Evolutionary conservation across 1,284 basidiomycete genomes (phyloP).

Genomic region (Sporisorium graminicola): DNA sequence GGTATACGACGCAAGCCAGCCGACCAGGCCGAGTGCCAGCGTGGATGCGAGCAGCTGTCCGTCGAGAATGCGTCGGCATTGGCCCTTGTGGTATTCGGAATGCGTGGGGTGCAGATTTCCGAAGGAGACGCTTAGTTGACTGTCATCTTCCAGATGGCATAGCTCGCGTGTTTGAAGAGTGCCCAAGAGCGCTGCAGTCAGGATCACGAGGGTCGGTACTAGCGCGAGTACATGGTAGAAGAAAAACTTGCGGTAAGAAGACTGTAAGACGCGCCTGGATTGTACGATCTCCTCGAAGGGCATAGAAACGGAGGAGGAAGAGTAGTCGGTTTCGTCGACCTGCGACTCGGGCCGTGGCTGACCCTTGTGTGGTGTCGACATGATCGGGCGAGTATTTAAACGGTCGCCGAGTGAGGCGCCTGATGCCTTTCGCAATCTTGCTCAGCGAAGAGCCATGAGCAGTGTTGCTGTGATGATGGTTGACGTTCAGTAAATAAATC

Average conservation of each 20-base stretch:
- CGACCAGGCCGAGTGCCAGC: slow-evolving; percentile 34
- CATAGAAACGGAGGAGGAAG: slow-evolving; percentile 26
- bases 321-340: slow-evolving; percentile 18
- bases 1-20: slow-evolving; percentile 47
- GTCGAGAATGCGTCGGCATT: slow-evolving; percentile 41
- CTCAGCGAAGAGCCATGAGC: slow-evolving; percentile 1
- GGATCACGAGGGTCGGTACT: slow-evolving; percentile 24
- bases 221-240: slow-evolving; percentile 28
- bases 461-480: slow-evolving; percentile 2
- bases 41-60: slow-evolving; percentile 33
- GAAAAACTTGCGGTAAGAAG: slow-evolving; percentile 38
- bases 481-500: background rate
- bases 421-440: no score
- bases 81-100: slow-evolving; percentile 29
- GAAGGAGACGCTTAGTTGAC: background rate
- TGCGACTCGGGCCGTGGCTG: background rate
- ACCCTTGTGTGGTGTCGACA: slow-evolving; percentile 8
- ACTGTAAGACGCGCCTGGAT: slow-evolving; percentile 18
- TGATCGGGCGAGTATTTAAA: background rate
- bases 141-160: slow-evolving; percentile 33
- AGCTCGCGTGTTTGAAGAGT: slow-evolving; percentile 28
- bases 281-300: slow-evolving; percentile 16
- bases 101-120: slow-evolving; percentile 6
- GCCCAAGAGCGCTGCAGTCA: slow-evolving; percentile 23
- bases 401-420: slow-evolving; percentile 6